Evolutionary conservation across 1,284 basidiomycete genomes (phyloP).

Genomic region (Ustilago nuda): DNA sequence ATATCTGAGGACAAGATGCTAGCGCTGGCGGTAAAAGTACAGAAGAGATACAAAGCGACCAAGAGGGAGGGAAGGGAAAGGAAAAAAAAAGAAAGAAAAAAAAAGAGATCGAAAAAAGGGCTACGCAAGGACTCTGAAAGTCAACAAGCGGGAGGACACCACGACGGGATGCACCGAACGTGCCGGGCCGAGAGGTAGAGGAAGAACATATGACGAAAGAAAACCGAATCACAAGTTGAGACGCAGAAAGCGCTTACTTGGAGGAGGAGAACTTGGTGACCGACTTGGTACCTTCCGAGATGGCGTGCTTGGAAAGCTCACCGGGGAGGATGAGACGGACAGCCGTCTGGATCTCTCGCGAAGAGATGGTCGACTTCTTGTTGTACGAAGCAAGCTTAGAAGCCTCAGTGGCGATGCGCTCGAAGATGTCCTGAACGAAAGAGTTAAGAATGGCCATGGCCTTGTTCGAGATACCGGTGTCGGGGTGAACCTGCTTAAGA

Average conservation of each 20-base stretch:
- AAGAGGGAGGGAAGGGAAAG: conserved; percentile 22
- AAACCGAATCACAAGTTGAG: conserved; percentile 4
- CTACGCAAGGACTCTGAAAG: background rate
- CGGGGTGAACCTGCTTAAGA: conserved; percentile 73
- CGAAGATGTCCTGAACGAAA: conserved; percentile 72
- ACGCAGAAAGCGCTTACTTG: conserved; percentile 38
- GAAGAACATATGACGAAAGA: background rate
- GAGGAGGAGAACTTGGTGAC: conserved; percentile 74
- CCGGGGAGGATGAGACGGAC: conserved; percentile 71
- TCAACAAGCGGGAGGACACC: conserved; percentile 26
- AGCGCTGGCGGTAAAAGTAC: conserved; percentile 60
- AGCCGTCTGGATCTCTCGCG: conserved; percentile 70
- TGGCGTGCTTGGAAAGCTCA: conserved; percentile 83
- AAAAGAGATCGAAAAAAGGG: conserved; percentile 9
- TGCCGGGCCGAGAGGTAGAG: conserved; percentile 29
- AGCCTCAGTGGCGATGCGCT: conserved; percentile 70
- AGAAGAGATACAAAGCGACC: conserved; percentile 56
- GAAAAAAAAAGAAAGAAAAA: conserved; percentile 13
- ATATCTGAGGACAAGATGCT: conserved; percentile 54
- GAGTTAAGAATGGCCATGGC: conserved; percentile 71
- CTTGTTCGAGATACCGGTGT: conserved; percentile 72
- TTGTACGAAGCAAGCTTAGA: conserved; percentile 70
- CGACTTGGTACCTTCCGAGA: conserved; percentile 82
- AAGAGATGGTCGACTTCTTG: conserved; percentile 70
- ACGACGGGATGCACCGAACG: conserved; percentile 47